Conservation (phyloP, 2,329 filamentous ascomycete species). For the Cladosporium cucumerinum region DNA sequence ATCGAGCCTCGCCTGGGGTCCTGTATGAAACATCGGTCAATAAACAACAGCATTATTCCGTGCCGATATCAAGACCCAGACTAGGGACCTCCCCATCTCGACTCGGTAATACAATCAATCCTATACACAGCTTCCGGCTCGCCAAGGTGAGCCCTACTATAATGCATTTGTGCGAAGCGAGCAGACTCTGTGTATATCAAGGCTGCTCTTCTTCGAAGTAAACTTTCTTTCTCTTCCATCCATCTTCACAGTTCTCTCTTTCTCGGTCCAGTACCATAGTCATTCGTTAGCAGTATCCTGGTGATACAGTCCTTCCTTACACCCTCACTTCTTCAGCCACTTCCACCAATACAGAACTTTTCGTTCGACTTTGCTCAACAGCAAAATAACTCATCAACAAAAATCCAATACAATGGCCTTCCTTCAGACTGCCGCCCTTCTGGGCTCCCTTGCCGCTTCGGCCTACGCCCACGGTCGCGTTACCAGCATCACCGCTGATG, state of each 20-base stretch:
- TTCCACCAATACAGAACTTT: neutral
- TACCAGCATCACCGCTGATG: conserved; percentile 9
- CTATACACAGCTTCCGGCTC: neutral
- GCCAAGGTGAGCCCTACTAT: neutral
- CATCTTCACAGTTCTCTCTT: conserved; percentile 7
- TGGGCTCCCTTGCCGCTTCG: conserved; percentile 24
- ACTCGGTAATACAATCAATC: conserved; percentile 4
- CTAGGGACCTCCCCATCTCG: neutral
- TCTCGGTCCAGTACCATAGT: conserved; percentile 16
- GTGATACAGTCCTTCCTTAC: conserved; percentile 13
- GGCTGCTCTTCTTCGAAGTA: neutral
- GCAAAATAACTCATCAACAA: neutral
- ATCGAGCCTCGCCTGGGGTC: neutral
- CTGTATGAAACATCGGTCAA: conserved; percentile 6
- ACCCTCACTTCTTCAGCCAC: neutral
- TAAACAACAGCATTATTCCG: neutral
- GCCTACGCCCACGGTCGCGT: conserved; percentile 17
- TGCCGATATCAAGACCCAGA: neutral
- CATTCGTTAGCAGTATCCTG: conserved; percentile 16
- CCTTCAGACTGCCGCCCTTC: conserved; percentile 27
- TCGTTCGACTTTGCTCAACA: conserved; percentile 3
- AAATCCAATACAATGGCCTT: conserved; percentile 25
- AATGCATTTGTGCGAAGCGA: conserved; percentile 5
- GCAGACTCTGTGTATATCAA: conserved; percentile 10
- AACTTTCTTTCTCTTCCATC: neutral